phyloP scores from a whole-genome alignment of 108 stramenopile genomes.

The Cyclotella sp. region DNA sequence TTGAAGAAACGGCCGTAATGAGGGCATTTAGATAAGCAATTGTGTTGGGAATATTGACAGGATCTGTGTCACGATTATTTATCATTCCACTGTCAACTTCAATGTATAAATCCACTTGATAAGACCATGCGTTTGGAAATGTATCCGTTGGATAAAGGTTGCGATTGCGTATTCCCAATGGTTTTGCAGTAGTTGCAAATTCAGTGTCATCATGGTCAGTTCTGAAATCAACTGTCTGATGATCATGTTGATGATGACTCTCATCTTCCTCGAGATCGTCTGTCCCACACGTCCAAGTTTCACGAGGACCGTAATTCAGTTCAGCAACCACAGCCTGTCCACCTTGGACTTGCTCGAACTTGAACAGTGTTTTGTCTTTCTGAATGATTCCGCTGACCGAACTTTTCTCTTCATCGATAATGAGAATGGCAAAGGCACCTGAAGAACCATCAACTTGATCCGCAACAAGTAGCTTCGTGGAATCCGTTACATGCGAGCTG shows the following conservation, averaged over 20 bases:
- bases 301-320: background rate
- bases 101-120: slow-evolving; percentile 23
- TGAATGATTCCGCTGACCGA: background rate
- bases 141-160: slow-evolving; percentile 3
- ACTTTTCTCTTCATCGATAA: background rate
- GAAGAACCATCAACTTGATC: background rate
- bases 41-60: background rate
- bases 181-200: too few relatives aligned
- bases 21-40: slow-evolving; percentile 20
- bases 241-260: background rate
- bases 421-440: background rate
- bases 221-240: background rate
- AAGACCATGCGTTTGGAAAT: slow-evolving; percentile 6
- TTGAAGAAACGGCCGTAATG: background rate
- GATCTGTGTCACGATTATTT: background rate
- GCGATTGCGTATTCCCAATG: background rate
- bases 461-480: background rate
- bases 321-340: background rate
- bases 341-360: background rate
- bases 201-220: background rate
- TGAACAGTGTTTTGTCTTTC: background rate
- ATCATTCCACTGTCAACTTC: slow-evolving; percentile 9
- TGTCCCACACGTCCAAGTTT: background rate
- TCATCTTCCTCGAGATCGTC: background rate
- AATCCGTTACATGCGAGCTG: background rate